These are phyloP conservation scores for Wickerhamomyces hampshirensis DNA, from an alignment of 805 yeast genomes.

Conservation along the genomic window DNA sequence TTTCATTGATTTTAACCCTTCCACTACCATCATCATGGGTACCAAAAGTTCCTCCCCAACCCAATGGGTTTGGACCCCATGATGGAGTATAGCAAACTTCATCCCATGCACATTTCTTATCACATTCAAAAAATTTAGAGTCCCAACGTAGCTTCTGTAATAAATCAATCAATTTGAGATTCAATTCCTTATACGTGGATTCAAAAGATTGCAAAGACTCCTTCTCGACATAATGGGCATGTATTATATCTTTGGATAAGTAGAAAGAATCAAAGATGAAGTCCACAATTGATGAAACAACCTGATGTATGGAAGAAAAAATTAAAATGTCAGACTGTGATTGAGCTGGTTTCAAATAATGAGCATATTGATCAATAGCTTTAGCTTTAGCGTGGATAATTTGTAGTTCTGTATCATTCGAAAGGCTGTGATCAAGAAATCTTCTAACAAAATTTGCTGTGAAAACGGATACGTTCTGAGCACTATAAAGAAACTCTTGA, in stretches of 20 bases:
- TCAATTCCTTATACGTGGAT: neutral
- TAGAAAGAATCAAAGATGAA: constrained; percentile 33
- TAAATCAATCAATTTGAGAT: constrained; percentile 10
- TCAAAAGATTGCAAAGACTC: neutral
- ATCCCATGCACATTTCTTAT: constrained; percentile 36
- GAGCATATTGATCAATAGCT: constrained; percentile 44
- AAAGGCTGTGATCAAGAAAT: constrained; percentile 27
- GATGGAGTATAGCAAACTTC: constrained; percentile 55
- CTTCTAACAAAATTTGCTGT: constrained; percentile 44
- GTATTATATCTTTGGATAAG: constrained; percentile 25
- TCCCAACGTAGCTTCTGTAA: constrained; percentile 35
- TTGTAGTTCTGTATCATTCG: constrained; percentile 4
- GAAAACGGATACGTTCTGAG: constrained; percentile 33
- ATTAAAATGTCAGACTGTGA: constrained; percentile 42
- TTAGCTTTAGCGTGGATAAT: constrained; percentile 23
- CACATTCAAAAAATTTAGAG: constrained; percentile 37
- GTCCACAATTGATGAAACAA: constrained; percentile 34
- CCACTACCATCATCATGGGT: constrained; percentile 22
- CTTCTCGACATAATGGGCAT: constrained; percentile 14
- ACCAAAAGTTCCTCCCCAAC: constrained; percentile 32
- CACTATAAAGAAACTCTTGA: constrained; percentile 17
- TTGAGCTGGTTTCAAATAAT: constrained; percentile 34
- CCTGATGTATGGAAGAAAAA: constrained; percentile 42
- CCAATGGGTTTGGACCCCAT: constrained; percentile 56
- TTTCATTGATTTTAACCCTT: constrained; percentile 18